Conservation (phyloP, 148 eudicot genomes). For the Spergularia marina region DNA sequence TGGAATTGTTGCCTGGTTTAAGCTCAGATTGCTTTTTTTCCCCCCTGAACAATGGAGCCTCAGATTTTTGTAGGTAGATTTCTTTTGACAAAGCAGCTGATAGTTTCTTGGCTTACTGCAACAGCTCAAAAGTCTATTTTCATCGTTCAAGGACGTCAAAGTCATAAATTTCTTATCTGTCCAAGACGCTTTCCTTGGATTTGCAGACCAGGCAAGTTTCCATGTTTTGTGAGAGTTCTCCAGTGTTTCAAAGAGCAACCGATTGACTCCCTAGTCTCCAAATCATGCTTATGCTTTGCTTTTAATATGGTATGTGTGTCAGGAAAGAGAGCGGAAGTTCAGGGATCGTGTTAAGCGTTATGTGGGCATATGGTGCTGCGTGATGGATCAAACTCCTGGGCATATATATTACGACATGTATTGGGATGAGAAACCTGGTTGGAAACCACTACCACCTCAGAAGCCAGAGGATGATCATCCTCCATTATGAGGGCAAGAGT, state of each 20-base stretch:
- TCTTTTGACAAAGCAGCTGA: slow-evolving; percentile 1
- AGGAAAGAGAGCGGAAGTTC: slow-evolving; percentile 73
- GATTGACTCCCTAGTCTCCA: background rate
- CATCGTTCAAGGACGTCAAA: slow-evolving; percentile 64
- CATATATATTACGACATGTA: slow-evolving; percentile 96
- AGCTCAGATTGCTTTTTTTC: no score
- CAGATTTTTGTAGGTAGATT: no score
- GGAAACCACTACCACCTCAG: slow-evolving; percentile 88
- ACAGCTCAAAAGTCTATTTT: slow-evolving; percentile 61
- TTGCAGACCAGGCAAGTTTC: slow-evolving; percentile 65
- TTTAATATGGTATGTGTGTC: slow-evolving; percentile 1
- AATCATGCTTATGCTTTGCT: background rate
- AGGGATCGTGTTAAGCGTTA: slow-evolving; percentile 78
- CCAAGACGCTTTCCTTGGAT: slow-evolving; percentile 81
- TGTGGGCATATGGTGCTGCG: slow-evolving; percentile 91
- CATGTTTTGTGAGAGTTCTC: background rate
- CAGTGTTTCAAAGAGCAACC: background rate
- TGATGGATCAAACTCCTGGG: slow-evolving; percentile 60
- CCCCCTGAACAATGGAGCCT: no score
- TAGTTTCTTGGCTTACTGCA: background rate
- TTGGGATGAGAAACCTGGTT: slow-evolving; percentile 94
- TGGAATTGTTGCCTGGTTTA: background rate
- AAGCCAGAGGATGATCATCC: slow-evolving; percentile 88
- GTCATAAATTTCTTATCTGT: slow-evolving; percentile 82
- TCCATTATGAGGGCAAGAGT: slow-evolving; percentile 35